A percentile compares a stretch with the other conserved stretches of the same genome.
These are phyloP conservation scores for Xylaria sp. DNA, from an alignment of 2,329 filamentous ascomycete genomes.

Conservation along the genomic window DNA sequence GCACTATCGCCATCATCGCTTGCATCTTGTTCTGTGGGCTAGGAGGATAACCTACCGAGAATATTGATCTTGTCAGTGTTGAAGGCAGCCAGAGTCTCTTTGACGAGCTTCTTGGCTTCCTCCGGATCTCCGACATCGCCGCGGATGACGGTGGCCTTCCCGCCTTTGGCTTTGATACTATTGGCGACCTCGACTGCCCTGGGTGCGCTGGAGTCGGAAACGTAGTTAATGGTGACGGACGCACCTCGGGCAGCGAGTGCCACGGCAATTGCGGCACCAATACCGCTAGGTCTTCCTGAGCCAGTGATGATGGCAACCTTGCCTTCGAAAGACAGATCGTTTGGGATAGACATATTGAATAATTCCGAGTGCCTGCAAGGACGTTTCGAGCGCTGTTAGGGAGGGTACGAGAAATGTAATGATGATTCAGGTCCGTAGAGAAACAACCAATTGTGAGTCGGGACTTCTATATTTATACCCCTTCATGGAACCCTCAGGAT, in stretches of 20 bases:
- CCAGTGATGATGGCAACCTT: slow-evolving; percentile 54
- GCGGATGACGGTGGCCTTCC: slow-evolving; percentile 31
- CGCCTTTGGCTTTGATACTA: slow-evolving; percentile 38
- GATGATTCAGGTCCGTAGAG: slow-evolving; percentile 14
- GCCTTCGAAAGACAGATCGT: slow-evolving; percentile 15
- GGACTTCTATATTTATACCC: slow-evolving; percentile 11
- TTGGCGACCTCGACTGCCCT: slow-evolving; percentile 43
- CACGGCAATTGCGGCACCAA: slow-evolving; percentile 49
- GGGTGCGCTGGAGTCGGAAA: slow-evolving; percentile 42
- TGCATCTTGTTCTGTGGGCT: neutral
- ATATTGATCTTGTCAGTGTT: slow-evolving; percentile 38
- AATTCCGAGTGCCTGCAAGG: too few species aligned
- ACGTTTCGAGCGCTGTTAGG: too few species aligned
- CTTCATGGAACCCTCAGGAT: slow-evolving; percentile 18
- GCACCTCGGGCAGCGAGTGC: slow-evolving; percentile 50
- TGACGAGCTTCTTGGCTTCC: slow-evolving; percentile 30
- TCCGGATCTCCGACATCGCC: slow-evolving; percentile 29
- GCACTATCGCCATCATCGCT: neutral
- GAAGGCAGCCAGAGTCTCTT: slow-evolving; percentile 33
- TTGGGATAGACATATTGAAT: slow-evolving; percentile 35
- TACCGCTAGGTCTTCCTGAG: slow-evolving; percentile 50
- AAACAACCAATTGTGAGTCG: slow-evolving; percentile 13
- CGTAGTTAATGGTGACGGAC: slow-evolving; percentile 47
- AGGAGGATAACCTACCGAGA: slow-evolving; percentile 32
- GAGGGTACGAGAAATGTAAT: slow-evolving; percentile 6